These are phyloP conservation scores for Pachyrhizus erosus DNA, from an alignment of 306 rosid species.

Conservation along the genomic window DNA sequence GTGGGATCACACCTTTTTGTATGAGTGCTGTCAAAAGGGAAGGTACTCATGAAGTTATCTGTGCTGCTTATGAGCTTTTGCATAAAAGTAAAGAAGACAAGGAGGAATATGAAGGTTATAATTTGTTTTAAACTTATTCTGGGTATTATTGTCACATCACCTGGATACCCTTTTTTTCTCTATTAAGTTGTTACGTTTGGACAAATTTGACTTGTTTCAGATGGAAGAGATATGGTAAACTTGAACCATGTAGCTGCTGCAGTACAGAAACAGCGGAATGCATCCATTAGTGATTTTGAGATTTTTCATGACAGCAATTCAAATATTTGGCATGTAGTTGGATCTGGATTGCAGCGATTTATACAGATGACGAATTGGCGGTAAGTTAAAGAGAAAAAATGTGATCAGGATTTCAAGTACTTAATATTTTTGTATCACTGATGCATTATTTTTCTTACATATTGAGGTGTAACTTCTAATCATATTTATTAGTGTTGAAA, in stretches of 20 bases:
- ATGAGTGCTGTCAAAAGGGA: conserved; percentile 87
- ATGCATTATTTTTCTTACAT: conserved; percentile 6
- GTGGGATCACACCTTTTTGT: conserved; percentile 76
- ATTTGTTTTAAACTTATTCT: conserved; percentile 31
- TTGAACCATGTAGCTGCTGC: conserved; percentile 75
- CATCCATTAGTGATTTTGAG: conserved; percentile 85
- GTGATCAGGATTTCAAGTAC: neutral
- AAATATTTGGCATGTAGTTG: conserved; percentile 77
- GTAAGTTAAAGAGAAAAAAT: conserved; percentile 55
- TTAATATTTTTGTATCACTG: neutral
- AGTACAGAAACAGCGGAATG: conserved; percentile 73
- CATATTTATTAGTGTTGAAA: conserved; percentile 31
- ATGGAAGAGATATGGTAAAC: conserved; percentile 53
- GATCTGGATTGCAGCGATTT: conserved; percentile 92
- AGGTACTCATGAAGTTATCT: conserved; percentile 78
- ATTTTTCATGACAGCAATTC: conserved; percentile 65
- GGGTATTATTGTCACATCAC: conserved; percentile 9
- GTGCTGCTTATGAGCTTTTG: conserved; percentile 74
- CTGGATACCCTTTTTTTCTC: conserved; percentile 12
- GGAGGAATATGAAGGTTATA: conserved; percentile 65
- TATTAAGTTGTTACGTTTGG: conserved; percentile 32
- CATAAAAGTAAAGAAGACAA: conserved; percentile 55
- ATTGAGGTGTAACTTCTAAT: conserved; percentile 28
- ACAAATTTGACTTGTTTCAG: conserved; percentile 55
- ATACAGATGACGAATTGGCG: conserved; percentile 98